phyloP scores from a whole-genome alignment of 345 rosid species.

The Heritiera fomes region DNA sequence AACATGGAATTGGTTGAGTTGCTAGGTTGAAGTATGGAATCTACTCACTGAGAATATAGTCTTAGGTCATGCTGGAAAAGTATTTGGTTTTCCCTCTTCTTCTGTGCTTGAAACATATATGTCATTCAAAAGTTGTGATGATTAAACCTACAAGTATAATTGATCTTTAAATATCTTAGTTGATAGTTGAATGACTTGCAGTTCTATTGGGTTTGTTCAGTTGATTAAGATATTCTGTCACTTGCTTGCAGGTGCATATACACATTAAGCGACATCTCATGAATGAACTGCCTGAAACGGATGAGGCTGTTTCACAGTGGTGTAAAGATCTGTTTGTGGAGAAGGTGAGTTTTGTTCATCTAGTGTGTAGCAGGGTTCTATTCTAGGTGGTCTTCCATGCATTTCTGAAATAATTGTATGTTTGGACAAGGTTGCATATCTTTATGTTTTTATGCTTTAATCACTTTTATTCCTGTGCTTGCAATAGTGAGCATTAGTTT shows the following conservation, averaged over 20 bases:
- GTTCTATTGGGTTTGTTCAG: neutral
- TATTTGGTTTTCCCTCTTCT: neutral
- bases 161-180: slow-evolving; percentile 10
- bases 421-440: neutral
- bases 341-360: slow-evolving; percentile 52
- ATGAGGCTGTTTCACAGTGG: slow-evolving; percentile 91
- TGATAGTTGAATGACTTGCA: neutral
- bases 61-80: neutral
- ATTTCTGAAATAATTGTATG: neutral
- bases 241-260: slow-evolving; percentile 67
- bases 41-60: neutral
- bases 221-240: slow-evolving; percentile 7
- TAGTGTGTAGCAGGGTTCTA: neutral
- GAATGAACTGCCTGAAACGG: slow-evolving; percentile 86
- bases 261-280: slow-evolving; percentile 71
- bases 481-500: neutral
- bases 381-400: slow-evolving; percentile 3
- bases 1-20: neutral
- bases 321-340: slow-evolving; percentile 83
- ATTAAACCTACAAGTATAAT: neutral
- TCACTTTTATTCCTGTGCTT: neutral
- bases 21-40: neutral
- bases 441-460: neutral
- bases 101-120: neutral
- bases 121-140: neutral